Conservation (phyloP, 2,329 filamentous ascomycete species). For the Annulohypoxylon truncatum region DNA sequence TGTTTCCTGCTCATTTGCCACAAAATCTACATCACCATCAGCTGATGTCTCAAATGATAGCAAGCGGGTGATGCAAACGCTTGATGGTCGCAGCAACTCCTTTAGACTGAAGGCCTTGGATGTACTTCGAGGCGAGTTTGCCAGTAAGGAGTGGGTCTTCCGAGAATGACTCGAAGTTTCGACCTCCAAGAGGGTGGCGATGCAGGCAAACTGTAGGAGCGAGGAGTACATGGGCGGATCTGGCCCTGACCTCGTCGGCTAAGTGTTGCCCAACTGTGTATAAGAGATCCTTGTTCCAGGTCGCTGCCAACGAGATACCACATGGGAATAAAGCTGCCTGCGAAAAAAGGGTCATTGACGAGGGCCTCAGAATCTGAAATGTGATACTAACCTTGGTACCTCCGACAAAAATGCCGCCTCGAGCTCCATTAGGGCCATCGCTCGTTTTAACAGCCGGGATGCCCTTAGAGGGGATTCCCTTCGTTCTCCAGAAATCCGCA, state of each 20-base stretch:
- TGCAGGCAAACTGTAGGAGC: constrained; percentile 86
- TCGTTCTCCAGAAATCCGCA: constrained; percentile 77
- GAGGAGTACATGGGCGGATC: constrained; percentile 78
- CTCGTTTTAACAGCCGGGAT: constrained; percentile 74
- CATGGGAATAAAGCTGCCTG: constrained; percentile 83
- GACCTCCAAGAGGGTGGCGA: constrained; percentile 82
- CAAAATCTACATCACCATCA: constrained; percentile 62
- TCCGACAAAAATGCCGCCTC: constrained; percentile 75
- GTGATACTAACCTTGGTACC: constrained; percentile 65
- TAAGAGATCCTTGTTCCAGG: constrained; percentile 79
- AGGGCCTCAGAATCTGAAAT: not conserved
- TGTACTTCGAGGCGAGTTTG: constrained; percentile 76
- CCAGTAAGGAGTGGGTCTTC: constrained; percentile 84
- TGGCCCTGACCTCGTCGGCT: constrained; percentile 76
- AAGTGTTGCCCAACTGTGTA: constrained; percentile 77
- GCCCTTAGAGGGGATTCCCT: constrained; percentile 69
- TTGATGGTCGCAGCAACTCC: constrained; percentile 83
- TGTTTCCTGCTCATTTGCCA: constrained; percentile 80
- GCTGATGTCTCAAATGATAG: constrained; percentile 21
- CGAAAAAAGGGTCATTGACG: constrained; percentile 17
- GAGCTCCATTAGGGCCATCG: constrained; percentile 77
- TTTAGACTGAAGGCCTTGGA: constrained; percentile 77
- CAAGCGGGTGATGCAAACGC: constrained; percentile 59
- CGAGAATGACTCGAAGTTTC: constrained; percentile 88
- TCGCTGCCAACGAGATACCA: constrained; percentile 80